phyloP scores from a whole-genome alignment of 1,284 basidiomycete species.

The Athelia sp. region DNA sequence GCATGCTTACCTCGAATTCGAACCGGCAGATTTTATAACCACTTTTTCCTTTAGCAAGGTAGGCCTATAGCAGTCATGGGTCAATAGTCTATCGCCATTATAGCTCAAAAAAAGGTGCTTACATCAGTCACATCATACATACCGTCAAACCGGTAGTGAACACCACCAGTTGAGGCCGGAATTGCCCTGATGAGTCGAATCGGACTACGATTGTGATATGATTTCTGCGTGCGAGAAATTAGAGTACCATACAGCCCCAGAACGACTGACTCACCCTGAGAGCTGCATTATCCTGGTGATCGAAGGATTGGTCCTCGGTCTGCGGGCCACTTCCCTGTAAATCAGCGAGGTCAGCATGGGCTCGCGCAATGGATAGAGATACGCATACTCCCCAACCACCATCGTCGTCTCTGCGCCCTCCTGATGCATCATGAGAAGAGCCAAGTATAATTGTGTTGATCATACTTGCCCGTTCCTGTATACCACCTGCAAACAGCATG shows the following conservation, averaged over 20 bases:
- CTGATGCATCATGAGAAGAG: not conserved
- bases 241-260: no score
- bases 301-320: not conserved
- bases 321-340: not conserved
- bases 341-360: no score
- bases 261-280: not conserved
- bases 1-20: not conserved
- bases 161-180: not conserved
- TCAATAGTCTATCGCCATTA: not conserved
- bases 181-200: not conserved
- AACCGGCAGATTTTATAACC: not conserved
- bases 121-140: not conserved
- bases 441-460: no score
- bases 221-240: not conserved
- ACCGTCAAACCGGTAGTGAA: not conserved
- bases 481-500: not conserved
- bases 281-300: not conserved
- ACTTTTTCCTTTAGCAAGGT: not conserved
- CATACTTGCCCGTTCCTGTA: not conserved
- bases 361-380: no score
- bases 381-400: not conserved
- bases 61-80: not conserved
- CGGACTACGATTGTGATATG: not conserved
- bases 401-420: not conserved
- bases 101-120: not conserved